Conservation (phyloP, 2,329 filamentous ascomycete species). For the Aspergillus fischeri region DNA sequence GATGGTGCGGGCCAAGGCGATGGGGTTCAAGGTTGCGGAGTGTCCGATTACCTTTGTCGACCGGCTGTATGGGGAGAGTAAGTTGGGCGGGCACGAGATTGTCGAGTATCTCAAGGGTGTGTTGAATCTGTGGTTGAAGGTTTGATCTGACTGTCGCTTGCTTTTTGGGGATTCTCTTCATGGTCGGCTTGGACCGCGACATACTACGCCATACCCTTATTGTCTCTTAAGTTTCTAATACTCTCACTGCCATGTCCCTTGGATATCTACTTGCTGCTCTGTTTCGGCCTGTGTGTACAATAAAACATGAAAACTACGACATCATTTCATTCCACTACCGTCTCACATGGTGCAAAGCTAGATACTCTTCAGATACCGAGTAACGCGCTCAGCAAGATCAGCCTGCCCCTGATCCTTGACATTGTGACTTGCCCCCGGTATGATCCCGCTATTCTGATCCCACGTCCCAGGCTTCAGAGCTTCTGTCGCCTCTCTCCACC, state of each 20-base stretch:
- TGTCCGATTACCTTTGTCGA: constrained; percentile 97
- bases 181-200: not conserved
- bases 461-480: constrained; percentile 37
- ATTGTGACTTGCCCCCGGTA: constrained; percentile 48
- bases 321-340: not conserved
- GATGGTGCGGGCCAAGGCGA: constrained; percentile 94
- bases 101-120: constrained; percentile 92
- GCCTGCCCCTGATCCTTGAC: constrained; percentile 47
- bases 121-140: constrained; percentile 71
- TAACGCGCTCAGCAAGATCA: constrained; percentile 33
- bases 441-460: constrained; percentile 48
- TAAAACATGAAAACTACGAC: not conserved
- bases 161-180: not conserved
- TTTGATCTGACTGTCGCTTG: constrained; percentile 41
- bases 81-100: constrained; percentile 92
- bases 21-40: constrained; percentile 91
- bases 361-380: constrained; percentile 30
- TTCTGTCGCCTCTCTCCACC: constrained; percentile 42
- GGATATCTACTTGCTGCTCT: constrained; percentile 8
- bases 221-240: constrained; percentile 6
- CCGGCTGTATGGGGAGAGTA: constrained; percentile 89
- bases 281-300: constrained; percentile 3
- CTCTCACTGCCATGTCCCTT: not conserved
- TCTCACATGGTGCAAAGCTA: constrained; percentile 1
- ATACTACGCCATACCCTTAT: not conserved